These are phyloP conservation scores for Buxus sempervirens DNA, from an alignment of 164 flowering plant genomes.

Conservation along the genomic window DNA sequence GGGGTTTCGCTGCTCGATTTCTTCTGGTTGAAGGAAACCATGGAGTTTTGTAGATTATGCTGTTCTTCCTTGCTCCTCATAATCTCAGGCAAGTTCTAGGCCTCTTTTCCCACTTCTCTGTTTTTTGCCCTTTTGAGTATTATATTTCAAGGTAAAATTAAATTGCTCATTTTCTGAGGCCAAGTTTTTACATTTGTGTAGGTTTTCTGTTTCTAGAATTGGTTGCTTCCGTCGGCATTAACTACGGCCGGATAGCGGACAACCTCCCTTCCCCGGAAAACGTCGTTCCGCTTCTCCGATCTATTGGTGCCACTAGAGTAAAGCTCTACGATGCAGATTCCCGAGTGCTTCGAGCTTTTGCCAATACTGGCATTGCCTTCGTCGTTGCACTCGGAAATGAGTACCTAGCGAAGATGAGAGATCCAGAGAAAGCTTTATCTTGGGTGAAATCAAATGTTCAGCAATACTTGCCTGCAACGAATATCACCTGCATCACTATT, in stretches of 20 bases:
- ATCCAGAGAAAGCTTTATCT: constrained; percentile 26
- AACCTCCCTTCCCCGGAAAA: constrained; percentile 29
- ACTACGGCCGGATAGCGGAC: constrained; percentile 39
- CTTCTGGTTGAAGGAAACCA: constrained; percentile 3
- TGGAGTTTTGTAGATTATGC: constrained; percentile 3
- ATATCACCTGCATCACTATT: constrained; percentile 42
- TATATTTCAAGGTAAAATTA: background rate
- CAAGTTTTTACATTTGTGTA: background rate
- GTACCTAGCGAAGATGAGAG: constrained; percentile 28
- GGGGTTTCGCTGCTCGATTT: background rate
- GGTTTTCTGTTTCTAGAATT: constrained; percentile 10
- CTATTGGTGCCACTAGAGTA: constrained; percentile 27
- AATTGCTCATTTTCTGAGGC: background rate
- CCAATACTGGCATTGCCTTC: constrained; percentile 43
- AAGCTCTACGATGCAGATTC: constrained; percentile 40
- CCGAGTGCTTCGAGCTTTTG: constrained; percentile 35
- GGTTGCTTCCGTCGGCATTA: constrained; percentile 23
- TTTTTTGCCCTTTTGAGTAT: background rate
- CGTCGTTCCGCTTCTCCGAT: constrained; percentile 25
- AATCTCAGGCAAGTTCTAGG: constrained; percentile 4
- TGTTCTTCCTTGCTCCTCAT: background rate
- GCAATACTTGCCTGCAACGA: constrained; percentile 40
- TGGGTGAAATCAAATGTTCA: constrained; percentile 48
- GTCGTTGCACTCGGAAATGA: constrained; percentile 39
- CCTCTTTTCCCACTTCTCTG: background rate